Evolutionary conservation across 2,329 filamentous ascomycete genomes (phyloP).

Genomic region (Microascus cirrosus): DNA sequence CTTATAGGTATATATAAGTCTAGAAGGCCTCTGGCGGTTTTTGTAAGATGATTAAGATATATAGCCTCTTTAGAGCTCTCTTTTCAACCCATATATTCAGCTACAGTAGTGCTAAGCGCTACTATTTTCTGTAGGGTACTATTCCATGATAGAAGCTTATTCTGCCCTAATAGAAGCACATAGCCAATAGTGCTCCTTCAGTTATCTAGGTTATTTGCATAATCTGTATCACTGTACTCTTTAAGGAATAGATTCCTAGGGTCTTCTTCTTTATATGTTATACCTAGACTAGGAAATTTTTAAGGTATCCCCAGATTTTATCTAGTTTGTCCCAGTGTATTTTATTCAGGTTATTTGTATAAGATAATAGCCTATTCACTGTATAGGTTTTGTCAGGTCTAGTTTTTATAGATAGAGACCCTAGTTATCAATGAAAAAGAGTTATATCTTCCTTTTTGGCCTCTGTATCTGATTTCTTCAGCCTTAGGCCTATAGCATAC

Average conservation of each 20-base stretch:
- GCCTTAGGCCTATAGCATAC: neutral
- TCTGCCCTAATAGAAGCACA: no score
- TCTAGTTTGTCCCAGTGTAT: neutral
- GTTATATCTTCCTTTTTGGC: conserved; percentile 2
- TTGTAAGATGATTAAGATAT: neutral
- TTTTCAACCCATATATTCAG: conserved; percentile 2
- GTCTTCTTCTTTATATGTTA: neutral
- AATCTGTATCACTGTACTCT: no score
- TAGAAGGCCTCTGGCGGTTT: no score
- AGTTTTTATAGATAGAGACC: conserved; percentile 2
- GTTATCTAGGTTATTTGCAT: no score
- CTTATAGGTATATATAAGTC: neutral
- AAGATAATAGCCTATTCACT: neutral
- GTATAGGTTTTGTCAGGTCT: conserved; percentile 1
- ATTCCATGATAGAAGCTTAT: neutral
- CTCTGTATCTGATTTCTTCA: neutral
- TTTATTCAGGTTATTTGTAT: conserved; percentile 2
- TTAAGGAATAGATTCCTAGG: no score
- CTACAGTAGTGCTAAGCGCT: neutral
- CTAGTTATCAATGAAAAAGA: conserved; percentile 1
- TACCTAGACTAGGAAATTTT: neutral
- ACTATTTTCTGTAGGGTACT: conserved; percentile 1
- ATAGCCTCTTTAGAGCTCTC: neutral
- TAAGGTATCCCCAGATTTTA: conserved; percentile 3
- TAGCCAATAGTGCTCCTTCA: no score